phyloP scores from a whole-genome alignment of 805 yeast species.

The Candida taoyuanica region DNA sequence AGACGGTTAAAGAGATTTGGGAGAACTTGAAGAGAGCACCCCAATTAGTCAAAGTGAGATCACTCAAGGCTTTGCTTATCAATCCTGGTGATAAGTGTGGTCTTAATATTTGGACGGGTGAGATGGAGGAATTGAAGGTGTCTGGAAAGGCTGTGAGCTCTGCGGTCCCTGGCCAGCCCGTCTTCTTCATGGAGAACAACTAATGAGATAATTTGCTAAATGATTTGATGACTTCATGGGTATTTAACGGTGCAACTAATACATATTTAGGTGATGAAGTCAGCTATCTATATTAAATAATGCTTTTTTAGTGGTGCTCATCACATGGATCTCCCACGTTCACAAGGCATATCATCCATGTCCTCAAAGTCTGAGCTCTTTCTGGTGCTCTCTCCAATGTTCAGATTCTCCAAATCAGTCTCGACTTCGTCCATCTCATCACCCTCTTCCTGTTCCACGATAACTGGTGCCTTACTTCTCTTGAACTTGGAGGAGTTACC shows the following conservation, averaged over 20 bases:
- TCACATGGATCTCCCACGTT: constrained; percentile 16
- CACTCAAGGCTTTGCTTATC: constrained; percentile 56
- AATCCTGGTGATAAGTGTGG: constrained; percentile 60
- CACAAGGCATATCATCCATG: constrained; percentile 12
- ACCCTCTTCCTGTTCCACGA: constrained; percentile 24
- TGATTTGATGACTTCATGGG: no score
- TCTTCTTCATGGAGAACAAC: no score
- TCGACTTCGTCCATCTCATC: constrained; percentile 18
- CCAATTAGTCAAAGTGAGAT: constrained; percentile 48
- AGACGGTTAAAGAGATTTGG: constrained; percentile 50
- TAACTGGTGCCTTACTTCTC: constrained; percentile 15
- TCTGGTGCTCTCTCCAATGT: constrained; percentile 20
- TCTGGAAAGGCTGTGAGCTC: constrained; percentile 53
- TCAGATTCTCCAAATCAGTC: constrained; percentile 21
- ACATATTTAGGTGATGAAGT: background rate
- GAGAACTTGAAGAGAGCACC: constrained; percentile 59
- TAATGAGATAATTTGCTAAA: no score
- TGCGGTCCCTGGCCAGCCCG: no score
- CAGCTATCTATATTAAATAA: background rate
- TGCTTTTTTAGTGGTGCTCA: background rate
- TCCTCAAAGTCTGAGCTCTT: constrained; percentile 25
- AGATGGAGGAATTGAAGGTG: constrained; percentile 53
- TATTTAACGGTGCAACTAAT: no score
- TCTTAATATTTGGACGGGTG: constrained; percentile 61
- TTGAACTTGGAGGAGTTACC: constrained; percentile 19